A percentile compares a stretch with the other conserved stretches of the same genome.
phyloP scores from a whole-genome alignment of 441 rosid species.

The Rhodomyrtus psidioides region DNA sequence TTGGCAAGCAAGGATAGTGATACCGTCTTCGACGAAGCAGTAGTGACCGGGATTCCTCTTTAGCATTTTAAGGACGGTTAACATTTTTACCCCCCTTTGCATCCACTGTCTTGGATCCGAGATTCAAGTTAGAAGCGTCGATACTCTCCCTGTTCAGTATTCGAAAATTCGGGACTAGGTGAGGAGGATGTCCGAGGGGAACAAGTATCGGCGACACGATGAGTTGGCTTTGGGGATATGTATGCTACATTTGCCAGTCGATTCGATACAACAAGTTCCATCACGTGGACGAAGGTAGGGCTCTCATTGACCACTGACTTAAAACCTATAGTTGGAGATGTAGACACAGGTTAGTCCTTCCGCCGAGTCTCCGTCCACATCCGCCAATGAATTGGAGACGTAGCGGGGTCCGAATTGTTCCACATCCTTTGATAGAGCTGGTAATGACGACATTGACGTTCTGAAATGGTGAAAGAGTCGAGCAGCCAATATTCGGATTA shows the following conservation, averaged over 20 bases:
- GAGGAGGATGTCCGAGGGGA: background rate
- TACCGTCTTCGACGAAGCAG: too few species aligned
- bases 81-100: too few species aligned
- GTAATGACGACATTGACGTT: rapidly evolving
- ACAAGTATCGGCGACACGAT: background rate
- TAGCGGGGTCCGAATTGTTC: background rate
- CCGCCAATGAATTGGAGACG: background rate
- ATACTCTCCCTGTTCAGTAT: background rate
- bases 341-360: background rate
- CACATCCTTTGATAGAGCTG: background rate
- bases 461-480: background rate
- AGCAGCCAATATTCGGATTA: rapidly evolving
- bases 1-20: background rate
- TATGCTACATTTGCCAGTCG: background rate
- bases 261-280: background rate
- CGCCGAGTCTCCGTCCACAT: background rate
- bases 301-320: background rate
- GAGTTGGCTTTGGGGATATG: background rate
- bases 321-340: background rate
- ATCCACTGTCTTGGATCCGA: background rate
- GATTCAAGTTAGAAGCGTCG: background rate
- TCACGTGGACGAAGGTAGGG: background rate
- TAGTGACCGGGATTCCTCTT: too few species aligned
- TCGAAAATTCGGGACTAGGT: background rate
- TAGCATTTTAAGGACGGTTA: too few species aligned